These are phyloP conservation scores for Mycena polygramma DNA, from an alignment of 768 basidiomycete genomes.

Conservation along the genomic window DNA sequence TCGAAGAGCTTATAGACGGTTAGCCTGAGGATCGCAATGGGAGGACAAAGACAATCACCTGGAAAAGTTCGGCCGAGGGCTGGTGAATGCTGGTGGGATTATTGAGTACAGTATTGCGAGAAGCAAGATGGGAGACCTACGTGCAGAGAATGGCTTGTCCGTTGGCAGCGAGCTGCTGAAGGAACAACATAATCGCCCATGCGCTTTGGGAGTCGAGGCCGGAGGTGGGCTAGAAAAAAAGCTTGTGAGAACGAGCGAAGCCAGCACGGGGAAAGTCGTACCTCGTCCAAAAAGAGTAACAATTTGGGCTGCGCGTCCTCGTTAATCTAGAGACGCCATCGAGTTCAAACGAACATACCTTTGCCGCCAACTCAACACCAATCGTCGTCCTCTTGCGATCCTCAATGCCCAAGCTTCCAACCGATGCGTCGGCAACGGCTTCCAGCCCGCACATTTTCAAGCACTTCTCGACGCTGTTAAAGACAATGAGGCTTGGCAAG, in stretches of 20 bases:
- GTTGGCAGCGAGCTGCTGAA: slow-evolving; percentile 80
- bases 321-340: not conserved
- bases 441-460: slow-evolving; percentile 74
- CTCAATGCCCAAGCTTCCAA: slow-evolving; percentile 77
- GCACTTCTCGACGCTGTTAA: slow-evolving; percentile 66
- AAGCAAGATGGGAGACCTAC: slow-evolving; percentile 59
- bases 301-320: slow-evolving; percentile 17
- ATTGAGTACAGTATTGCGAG: not conserved
- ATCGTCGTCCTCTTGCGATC: slow-evolving; percentile 88
- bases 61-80: slow-evolving; percentile 89
- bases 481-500: not conserved
- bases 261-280: not conserved
- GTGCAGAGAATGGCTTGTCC: slow-evolving; percentile 96
- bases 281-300: slow-evolving; percentile 40
- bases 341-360: slow-evolving; percentile 46
- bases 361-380: slow-evolving; percentile 35
- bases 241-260: not conserved
- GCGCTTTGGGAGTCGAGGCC: slow-evolving; percentile 91
- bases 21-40: not conserved
- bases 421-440: slow-evolving; percentile 74
- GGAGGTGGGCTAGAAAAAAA: slow-evolving; percentile 75
- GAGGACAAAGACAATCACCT: slow-evolving; percentile 47
- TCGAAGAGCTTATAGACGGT: slow-evolving; percentile 71
- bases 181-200: slow-evolving; percentile 84
- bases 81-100: slow-evolving; percentile 14